Conservation (phyloP, 441 rosid species). For the Monsonia emarginata region DNA sequence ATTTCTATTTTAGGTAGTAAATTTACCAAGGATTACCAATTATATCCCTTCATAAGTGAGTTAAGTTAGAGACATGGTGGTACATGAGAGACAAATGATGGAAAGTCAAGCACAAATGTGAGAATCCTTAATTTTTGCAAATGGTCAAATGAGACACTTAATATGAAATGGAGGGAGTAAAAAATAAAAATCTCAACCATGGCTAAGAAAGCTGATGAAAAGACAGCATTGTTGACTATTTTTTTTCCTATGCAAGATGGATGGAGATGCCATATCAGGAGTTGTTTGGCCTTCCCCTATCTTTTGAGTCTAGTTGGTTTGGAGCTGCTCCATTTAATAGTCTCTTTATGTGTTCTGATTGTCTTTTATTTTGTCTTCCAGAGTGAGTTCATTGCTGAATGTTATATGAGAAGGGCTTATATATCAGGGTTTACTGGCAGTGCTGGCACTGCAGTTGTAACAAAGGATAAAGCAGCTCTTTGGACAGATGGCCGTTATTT, state of each 20-base stretch:
- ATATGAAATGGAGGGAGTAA: no score
- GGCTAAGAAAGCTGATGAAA: neutral
- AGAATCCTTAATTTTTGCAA: no score
- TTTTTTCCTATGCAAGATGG: neutral
- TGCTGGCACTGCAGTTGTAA: conserved; percentile 84
- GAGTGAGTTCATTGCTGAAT: conserved; percentile 96
- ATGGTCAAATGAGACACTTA: no score
- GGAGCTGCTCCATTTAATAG: neutral
- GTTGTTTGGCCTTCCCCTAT: no score
- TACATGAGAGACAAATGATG: no score
- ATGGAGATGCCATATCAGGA: no score
- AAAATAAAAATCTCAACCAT: neutral
- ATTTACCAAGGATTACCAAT: no score
- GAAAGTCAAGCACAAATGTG: no score
- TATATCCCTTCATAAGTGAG: no score
- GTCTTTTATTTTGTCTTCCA: conserved; percentile 21
- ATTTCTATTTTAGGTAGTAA: no score
- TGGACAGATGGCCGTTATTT: conserved; percentile 99
- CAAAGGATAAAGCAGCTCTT: conserved; percentile 81
- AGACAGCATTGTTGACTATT: neutral
- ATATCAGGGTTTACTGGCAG: conserved; percentile 89
- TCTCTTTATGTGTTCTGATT: neutral
- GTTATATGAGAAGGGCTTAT: conserved; percentile 71
- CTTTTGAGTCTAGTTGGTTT: neutral
- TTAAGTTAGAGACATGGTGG: no score